Conservation (phyloP, 129 eudicot species). For the Dittrichia graveolens region DNA sequence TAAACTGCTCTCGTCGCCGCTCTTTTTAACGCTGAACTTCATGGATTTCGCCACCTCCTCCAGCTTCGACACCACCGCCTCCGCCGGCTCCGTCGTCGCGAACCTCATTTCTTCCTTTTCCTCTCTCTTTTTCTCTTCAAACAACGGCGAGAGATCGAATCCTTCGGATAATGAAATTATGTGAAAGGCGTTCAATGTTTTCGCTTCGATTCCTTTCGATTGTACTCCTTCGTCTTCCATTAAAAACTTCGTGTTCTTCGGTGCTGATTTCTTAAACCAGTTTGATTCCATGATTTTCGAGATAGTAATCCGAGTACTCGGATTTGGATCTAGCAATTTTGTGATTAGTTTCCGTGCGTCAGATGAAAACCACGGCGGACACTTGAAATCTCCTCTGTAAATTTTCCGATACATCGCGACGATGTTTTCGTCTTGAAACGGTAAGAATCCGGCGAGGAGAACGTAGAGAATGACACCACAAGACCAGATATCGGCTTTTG, state of each 20-base stretch:
- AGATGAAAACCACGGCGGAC: conserved; percentile 89
- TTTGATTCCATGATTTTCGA: conserved; percentile 63
- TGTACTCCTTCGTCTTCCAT: conserved; percentile 34
- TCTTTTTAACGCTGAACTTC: conserved; percentile 57
- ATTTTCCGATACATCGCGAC: conserved; percentile 44
- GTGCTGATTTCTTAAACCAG: conserved; percentile 60
- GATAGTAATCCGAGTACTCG: conserved; percentile 55
- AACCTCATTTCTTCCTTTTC: conserved; percentile 70
- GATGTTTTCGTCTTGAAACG: conserved; percentile 43
- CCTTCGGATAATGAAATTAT: conserved; percentile 86
- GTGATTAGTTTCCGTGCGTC: conserved; percentile 61
- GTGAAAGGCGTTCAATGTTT: conserved; percentile 78
- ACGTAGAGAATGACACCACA: conserved; percentile 44
- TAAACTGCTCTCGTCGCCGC: conserved; percentile 58
- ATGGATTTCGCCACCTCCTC: conserved; percentile 68
- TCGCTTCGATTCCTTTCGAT: conserved; percentile 42
- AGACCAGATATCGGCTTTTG: conserved; percentile 46
- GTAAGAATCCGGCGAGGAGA: conserved; percentile 42
- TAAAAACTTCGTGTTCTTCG: conserved; percentile 36
- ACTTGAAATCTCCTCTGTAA: conserved; percentile 59
- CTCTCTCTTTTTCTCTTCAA: conserved; percentile 64
- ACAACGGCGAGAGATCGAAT: conserved; percentile 78
- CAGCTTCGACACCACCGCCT: conserved; percentile 69
- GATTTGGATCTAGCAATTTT: conserved; percentile 76
- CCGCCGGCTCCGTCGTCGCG: conserved; percentile 66